A percentile compares a stretch with the other conserved stretches of the same genome.
phyloP scores from a whole-genome alignment of 495 filamentous ascomycete species.

The Neurospora sp. region DNA sequence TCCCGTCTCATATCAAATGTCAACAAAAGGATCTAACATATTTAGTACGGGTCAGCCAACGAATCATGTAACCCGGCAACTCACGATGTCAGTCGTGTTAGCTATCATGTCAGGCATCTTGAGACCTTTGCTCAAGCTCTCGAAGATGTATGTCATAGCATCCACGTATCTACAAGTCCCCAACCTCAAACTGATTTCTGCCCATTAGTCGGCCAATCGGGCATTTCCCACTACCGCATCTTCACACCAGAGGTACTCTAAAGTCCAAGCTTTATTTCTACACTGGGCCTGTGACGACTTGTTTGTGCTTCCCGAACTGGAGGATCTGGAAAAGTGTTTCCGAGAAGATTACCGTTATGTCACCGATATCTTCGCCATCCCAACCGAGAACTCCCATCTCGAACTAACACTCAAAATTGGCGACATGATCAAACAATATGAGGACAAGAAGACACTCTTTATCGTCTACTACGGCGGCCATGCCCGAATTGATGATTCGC shows the following conservation, averaged over 20 bases:
- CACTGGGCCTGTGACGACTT: constrained; percentile 48
- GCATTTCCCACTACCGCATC: constrained; percentile 39
- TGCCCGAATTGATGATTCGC: constrained; percentile 39
- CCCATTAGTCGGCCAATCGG: constrained; percentile 34
- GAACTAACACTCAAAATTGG: constrained; percentile 39
- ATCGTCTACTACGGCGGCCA: constrained; percentile 47
- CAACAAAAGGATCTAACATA: constrained; percentile 3
- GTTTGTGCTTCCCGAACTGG: constrained; percentile 40
- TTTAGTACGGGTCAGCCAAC: constrained; percentile 36
- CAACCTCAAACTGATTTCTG: background rate
- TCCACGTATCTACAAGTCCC: background rate
- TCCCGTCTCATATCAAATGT: background rate
- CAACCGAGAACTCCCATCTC: constrained; percentile 39
- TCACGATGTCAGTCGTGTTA: constrained; percentile 43
- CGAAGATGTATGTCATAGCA: constrained; percentile 31
- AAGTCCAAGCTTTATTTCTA: constrained; percentile 42
- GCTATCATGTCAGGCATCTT: constrained; percentile 41
- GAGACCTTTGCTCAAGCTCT: constrained; percentile 38
- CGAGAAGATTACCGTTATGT: constrained; percentile 37
- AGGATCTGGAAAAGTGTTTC: constrained; percentile 40
- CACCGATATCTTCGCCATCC: constrained; percentile 41
- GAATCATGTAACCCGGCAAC: constrained; percentile 33
- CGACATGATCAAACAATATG: constrained; percentile 40
- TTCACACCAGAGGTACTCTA: constrained; percentile 36
- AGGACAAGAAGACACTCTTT: constrained; percentile 38